Evolutionary conservation across 148 eudicot species (phyloP), one percentile per base, ranked within the genome.

Genomic region (Cornus kousa): DNA sequence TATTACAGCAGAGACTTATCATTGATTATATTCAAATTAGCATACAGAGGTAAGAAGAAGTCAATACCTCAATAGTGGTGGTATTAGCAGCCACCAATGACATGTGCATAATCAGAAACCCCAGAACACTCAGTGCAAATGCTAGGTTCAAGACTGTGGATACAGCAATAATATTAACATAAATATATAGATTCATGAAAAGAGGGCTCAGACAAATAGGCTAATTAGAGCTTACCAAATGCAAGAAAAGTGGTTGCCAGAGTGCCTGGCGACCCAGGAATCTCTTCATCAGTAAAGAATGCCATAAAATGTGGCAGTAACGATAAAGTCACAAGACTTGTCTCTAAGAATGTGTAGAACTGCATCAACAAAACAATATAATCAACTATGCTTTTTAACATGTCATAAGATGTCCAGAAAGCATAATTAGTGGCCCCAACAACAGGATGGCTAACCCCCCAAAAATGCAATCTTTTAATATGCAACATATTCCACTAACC

Each of bases 271-370:
- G 97, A 76, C 71, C 91, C 99, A 80, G 93, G 89, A 84, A 97
- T 91, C 83, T 97, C 99, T 59, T 86, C 99, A 40, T 97, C 99
- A 73, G 88, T 87, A 76, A 97, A 97, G 91, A 97, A 97, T 81
- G 90, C 91, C 80, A 97, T 87, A 85, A 97, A 94, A 75, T 91
- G 89, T 3, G 95, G 95, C 78, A 97, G 80, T 77, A 97, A 83
- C 32, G 95, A 87, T 74, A 97, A 68, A 23, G 93, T 88, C 75
- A 91, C 99, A 62, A 97, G 81, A 70, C 87, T 88, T 8, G 99
- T 97, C 87, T 97, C 98, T 53, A 97, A 87, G 78, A 97, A 90
- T 9, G 99, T 94, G 88, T 97, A 97, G 87, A 97, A 90, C 99
- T 97, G 98, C 89, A 86, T 60, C 24, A 77, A 85, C 50, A 79